Evolutionary conservation across 148 eudicot species (phyloP), one percentile per base, ranked within the genome.

Genomic region (Euryodendron excelsum): DNA sequence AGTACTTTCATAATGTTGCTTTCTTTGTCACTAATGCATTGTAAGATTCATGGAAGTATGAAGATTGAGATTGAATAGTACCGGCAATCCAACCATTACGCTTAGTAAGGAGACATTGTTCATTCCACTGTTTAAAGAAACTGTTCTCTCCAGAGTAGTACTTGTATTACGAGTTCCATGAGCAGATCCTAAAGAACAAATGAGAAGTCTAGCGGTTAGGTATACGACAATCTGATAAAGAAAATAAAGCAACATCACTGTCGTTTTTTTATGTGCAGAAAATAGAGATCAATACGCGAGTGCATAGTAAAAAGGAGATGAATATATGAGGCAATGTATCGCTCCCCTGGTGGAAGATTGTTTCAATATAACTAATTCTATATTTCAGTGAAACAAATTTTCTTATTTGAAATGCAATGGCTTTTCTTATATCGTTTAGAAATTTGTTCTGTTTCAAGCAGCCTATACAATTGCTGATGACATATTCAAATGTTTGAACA

Each of bases 101-200:
- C 91, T 88, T 33, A 88, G 86, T 79, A 88, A 68, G 60, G 91
- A 80, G 44, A 86, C 77, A 28, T 84, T 79, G 77, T 84, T 88
- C 10, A 34, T 64, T 63, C 86, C 89, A 13, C 30, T 73, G 1
- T 75, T 64, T 36, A 86, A 72, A 67, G 77, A 28, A 63, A 83
- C 53, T 14, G 14, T 52, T 0, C 34, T 72, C 41, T 72, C 48
- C 75, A 84, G 47, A n/a, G 59, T 82, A 21, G 71, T 77, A 48
- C 52, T 39, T 77, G 79, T 37, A 47, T 75, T 77, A 28, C 27
- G 71, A 4, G 53, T 14, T 55, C 91, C 91, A 70, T 88, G 87
- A 47, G 78, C 80, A 76, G 87, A 82, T 75, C 84, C 91, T 88
- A 37, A 52, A 75, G 20, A 80, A 65, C 45, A 30, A 56, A 8